Conservation (phyloP, 1,284 basidiomycete species). For the Tilletia horrida region DNA sequence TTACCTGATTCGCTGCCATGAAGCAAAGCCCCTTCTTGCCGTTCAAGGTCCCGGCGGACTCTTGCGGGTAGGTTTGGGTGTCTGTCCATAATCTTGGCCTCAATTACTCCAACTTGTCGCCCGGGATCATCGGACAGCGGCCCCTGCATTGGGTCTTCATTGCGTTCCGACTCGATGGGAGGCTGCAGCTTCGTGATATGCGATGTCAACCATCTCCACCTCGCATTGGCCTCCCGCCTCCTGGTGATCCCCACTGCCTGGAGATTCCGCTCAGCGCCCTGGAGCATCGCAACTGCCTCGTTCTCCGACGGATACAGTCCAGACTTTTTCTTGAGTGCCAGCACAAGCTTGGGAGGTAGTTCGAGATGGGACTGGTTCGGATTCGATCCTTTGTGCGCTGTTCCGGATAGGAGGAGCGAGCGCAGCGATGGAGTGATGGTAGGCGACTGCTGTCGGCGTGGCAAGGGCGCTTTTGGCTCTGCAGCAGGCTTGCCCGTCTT, state of each 20-base stretch:
- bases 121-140: background rate
- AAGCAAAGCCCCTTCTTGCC: background rate
- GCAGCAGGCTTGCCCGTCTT: background rate
- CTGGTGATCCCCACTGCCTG: slow-evolving; percentile 20
- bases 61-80: background rate
- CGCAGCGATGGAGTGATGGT: slow-evolving; percentile 16
- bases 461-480: background rate
- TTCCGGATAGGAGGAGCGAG: slow-evolving; percentile 14
- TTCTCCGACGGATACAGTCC: slow-evolving; percentile 3
- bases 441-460: slow-evolving; percentile 21
- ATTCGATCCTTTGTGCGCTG: slow-evolving; percentile 15
- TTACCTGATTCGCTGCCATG: too few relatives aligned
- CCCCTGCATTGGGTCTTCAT: background rate
- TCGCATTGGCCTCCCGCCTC: slow-evolving; percentile 22
- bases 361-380: slow-evolving; percentile 14
- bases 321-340: slow-evolving; percentile 8
- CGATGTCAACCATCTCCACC: slow-evolving; percentile 25
- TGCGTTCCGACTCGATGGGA: slow-evolving; percentile 16
- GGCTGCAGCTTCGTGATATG: slow-evolving; percentile 17
- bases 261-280: slow-evolving; percentile 15
- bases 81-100: slow-evolving; percentile 1
- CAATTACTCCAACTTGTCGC: background rate
- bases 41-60: background rate
- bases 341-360: slow-evolving; percentile 23
- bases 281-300: slow-evolving; percentile 15